A percentile compares a stretch with the other conserved stretches of the same genome.
phyloP scores from a whole-genome alignment of 2,329 filamentous ascomycete genomes.

The Phyllosticta paracitricarpa region DNA sequence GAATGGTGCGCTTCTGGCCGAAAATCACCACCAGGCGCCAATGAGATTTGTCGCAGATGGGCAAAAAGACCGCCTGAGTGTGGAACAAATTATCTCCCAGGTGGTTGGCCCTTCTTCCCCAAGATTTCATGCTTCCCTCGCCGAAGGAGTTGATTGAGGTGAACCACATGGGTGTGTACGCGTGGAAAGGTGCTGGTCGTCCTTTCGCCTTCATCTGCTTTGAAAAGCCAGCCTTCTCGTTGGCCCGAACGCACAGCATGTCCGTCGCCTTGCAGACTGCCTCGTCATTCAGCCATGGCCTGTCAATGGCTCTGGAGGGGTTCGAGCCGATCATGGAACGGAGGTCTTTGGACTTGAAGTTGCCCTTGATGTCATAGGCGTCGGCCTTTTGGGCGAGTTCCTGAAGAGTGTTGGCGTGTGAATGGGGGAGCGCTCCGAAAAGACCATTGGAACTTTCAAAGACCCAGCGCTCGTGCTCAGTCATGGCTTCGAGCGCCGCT shows the following conservation, averaged over 20 bases:
- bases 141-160: constrained; percentile 45
- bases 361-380: background rate
- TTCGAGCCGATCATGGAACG: background rate
- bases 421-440: background rate
- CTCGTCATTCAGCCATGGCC: constrained; percentile 65
- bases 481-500: background rate
- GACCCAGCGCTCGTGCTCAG: background rate
- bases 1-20: constrained; percentile 49
- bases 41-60: constrained; percentile 54
- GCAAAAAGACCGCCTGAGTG: constrained; percentile 59
- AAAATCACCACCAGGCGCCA: constrained; percentile 65
- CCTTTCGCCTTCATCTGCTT: constrained; percentile 47
- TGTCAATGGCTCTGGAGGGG: background rate
- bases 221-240: constrained; percentile 43
- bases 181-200: constrained; percentile 49
- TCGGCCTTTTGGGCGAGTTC: background rate
- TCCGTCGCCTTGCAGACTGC: constrained; percentile 59
- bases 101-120: constrained; percentile 32
- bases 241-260: constrained; percentile 51
- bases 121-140: constrained; percentile 40
- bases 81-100: constrained; percentile 38
- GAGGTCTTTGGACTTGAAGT: background rate
- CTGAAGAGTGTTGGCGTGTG: background rate
- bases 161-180: constrained; percentile 49
- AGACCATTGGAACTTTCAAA: background rate